phyloP scores from a whole-genome alignment of 805 yeast species.

The Ogataea siamensis region DNA sequence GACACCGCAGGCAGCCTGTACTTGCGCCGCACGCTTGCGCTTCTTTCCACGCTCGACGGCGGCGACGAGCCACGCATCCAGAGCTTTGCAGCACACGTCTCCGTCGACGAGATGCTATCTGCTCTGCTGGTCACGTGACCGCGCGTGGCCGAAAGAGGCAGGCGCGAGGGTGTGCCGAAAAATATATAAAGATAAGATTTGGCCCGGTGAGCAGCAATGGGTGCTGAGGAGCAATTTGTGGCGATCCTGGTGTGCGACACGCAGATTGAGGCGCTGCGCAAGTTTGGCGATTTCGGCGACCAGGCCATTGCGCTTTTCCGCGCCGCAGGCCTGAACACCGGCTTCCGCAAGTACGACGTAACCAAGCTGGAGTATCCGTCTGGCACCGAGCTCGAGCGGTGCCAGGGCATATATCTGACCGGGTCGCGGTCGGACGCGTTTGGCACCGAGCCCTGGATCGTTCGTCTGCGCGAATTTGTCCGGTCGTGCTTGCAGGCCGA shows the following conservation, averaged over 20 bases:
- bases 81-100: conserved; percentile 2
- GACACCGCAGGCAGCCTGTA: conserved; percentile 31
- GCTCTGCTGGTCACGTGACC: conserved; percentile 12
- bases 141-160: conserved; percentile 1
- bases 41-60: conserved; percentile 6
- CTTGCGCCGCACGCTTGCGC: conserved; percentile 5
- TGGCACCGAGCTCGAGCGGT: conserved; percentile 24
- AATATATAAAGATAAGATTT: conserved; percentile 1
- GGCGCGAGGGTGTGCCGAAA: conserved; percentile 2
- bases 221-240: conserved; percentile 7
- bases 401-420: conserved; percentile 45
- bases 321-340: conserved; percentile 21
- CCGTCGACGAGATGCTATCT: conserved; percentile 16
- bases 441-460: conserved; percentile 42
- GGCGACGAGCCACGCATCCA: conserved; percentile 5
- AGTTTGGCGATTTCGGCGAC: conserved; percentile 56
- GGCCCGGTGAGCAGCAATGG: conserved; percentile 5
- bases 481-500: conserved; percentile 16
- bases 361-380: conserved; percentile 29
- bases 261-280: conserved; percentile 10
- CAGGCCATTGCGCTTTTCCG: conserved; percentile 38
- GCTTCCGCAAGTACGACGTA: conserved; percentile 39
- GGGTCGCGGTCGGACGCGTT: conserved; percentile 55
- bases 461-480: conserved; percentile 38
- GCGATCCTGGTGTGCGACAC: conserved; percentile 20